Evolutionary conservation across 2,329 filamentous ascomycete species (phyloP).

Genomic region (Verticillium tricorpus): DNA sequence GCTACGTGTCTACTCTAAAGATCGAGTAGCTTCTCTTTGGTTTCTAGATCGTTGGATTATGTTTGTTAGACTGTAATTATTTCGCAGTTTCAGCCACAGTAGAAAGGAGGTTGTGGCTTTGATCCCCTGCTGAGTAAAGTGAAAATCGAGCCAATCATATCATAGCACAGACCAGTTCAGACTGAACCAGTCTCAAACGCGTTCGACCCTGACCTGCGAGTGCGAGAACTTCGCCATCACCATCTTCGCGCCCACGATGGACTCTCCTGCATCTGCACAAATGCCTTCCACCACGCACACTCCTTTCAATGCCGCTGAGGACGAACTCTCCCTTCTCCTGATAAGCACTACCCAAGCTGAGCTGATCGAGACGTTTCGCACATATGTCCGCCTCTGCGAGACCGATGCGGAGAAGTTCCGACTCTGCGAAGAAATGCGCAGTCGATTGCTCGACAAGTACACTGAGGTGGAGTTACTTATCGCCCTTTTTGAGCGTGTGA

Average conservation of each 20-base stretch:
- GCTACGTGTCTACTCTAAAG: too few species aligned
- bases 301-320: background rate
- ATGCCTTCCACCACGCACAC: background rate
- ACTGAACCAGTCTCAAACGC: background rate
- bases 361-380: background rate
- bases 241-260: conserved; percentile 1
- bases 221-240: background rate
- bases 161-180: too few species aligned
- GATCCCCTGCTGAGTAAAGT: too few species aligned
- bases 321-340: background rate
- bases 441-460: background rate
- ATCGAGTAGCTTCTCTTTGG: too few species aligned
- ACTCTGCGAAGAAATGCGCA: background rate
- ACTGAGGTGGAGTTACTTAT: background rate
- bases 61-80: too few species aligned
- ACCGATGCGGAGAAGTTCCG: background rate
- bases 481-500: background rate
- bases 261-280: conserved; percentile 10
- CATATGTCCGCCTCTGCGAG: background rate
- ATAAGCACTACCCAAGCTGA: background rate
- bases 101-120: too few species aligned
- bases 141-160: too few species aligned
- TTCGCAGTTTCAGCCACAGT: too few species aligned
- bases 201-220: too few species aligned
- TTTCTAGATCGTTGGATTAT: too few species aligned